A percentile compares a stretch with the other conserved stretches of the same genome.
phyloP scores from a whole-genome alignment of 371 early-diverging fungal genomes.

The Apophysomyces elegans region DNA sequence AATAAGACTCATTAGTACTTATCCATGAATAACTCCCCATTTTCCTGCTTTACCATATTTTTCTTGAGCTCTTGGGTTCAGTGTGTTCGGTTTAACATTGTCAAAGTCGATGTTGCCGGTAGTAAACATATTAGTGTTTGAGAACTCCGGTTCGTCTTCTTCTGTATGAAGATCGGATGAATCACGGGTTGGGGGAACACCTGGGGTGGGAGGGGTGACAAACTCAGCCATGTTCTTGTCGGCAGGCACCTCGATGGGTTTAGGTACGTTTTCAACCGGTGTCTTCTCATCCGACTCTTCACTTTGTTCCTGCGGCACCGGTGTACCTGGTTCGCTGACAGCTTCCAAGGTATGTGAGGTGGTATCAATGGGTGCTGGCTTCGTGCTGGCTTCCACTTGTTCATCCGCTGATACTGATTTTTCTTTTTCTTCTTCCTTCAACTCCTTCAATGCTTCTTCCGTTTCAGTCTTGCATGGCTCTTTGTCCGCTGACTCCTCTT shows the following conservation, averaged over 20 bases:
- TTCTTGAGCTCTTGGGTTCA: constrained; percentile 56
- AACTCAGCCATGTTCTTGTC: constrained; percentile 54
- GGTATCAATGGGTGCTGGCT: constrained; percentile 10
- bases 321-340: constrained; percentile 28
- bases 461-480: background rate
- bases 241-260: constrained; percentile 32
- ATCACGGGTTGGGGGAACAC: constrained; percentile 22
- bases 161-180: constrained; percentile 15
- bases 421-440: background rate
- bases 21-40: background rate
- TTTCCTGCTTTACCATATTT: constrained; percentile 40
- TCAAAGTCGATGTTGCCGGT: constrained; percentile 37
- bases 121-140: constrained; percentile 25
- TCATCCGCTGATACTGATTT: background rate
- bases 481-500: background rate
- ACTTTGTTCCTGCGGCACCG: constrained; percentile 18
- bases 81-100: constrained; percentile 46
- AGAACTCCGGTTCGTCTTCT: constrained; percentile 5
- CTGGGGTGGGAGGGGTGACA: constrained; percentile 50
- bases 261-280: constrained; percentile 22
- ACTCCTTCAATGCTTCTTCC: background rate
- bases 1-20: too few species aligned
- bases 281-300: background rate
- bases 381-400: background rate
- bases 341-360: constrained; percentile 1